Percentiles rank a stretch among this genome's conserved stretches.
These are phyloP conservation scores for Xylaria cubensis DNA, from an alignment of 495 filamentous ascomycete species.

Conservation along the genomic window DNA sequence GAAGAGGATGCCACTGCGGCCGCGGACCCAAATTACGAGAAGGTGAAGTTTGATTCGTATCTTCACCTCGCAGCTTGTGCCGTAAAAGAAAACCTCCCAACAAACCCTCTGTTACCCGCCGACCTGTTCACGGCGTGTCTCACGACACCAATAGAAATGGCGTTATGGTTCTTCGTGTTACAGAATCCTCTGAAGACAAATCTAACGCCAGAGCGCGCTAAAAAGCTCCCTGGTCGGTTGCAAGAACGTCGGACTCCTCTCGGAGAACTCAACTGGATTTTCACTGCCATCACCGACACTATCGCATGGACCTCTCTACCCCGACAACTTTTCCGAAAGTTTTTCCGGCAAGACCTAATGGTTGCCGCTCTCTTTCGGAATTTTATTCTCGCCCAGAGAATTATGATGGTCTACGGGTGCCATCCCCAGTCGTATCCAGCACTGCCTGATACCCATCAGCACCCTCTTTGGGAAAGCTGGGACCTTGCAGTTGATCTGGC, in stretches of 20 bases:
- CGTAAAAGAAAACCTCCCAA: slow-evolving; percentile 88
- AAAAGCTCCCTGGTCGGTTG: slow-evolving; percentile 80
- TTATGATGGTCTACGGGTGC: slow-evolving; percentile 95
- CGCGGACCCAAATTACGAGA: slow-evolving; percentile 74
- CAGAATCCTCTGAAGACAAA: slow-evolving; percentile 85
- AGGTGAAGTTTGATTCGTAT: slow-evolving; percentile 67
- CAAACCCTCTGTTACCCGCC: slow-evolving; percentile 92
- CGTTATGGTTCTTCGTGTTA: slow-evolving; percentile 89
- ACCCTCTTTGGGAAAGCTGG: slow-evolving; percentile 97
- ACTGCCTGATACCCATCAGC: slow-evolving; percentile 89
- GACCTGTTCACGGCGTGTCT: slow-evolving; percentile 97
- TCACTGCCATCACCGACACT: slow-evolving; percentile 98
- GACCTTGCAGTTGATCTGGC: slow-evolving; percentile 97
- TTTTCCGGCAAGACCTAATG: slow-evolving; percentile 99
- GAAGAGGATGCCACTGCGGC: slow-evolving; percentile 76
- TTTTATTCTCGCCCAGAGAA: slow-evolving; percentile 90
- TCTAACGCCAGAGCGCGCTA: slow-evolving; percentile 78
- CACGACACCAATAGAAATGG: slow-evolving; percentile 96
- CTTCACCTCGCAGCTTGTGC: slow-evolving; percentile 94
- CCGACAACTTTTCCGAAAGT: slow-evolving; percentile 88
- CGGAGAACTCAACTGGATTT: slow-evolving; percentile 98
- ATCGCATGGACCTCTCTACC: slow-evolving; percentile 97
- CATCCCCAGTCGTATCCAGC: slow-evolving; percentile 88
- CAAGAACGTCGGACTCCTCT: slow-evolving; percentile 94
- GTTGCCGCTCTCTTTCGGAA: slow-evolving; percentile 96